These are phyloP conservation scores for Bruguiera gymnorhiza DNA, from an alignment of 345 rosid species.

Conservation along the genomic window DNA sequence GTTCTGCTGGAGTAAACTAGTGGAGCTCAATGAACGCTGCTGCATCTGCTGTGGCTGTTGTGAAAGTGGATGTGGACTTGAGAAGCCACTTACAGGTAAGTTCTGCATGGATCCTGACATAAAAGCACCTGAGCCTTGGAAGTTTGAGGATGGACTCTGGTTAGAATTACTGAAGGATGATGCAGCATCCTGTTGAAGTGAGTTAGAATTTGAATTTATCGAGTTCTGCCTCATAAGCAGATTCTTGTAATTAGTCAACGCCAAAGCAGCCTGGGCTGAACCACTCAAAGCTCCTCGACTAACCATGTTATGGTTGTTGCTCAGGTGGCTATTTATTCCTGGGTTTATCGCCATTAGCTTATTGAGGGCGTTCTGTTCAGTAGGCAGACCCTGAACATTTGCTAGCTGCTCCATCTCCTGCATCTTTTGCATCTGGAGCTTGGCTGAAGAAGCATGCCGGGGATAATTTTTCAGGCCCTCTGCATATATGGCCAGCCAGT, in stretches of 20 bases:
- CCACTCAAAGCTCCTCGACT: conserved; percentile 62
- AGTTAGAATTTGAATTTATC: conserved; percentile 56
- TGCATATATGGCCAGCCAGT: conserved; percentile 29
- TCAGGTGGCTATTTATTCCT: conserved; percentile 49
- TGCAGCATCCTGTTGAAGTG: conserved; percentile 61
- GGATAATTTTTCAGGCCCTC: conserved; percentile 90
- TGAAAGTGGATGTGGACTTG: conserved; percentile 43
- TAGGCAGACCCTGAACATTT: conserved; percentile 67
- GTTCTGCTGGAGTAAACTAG: conserved; percentile 50
- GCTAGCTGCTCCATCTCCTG: conserved; percentile 87
- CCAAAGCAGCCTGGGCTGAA: conserved; percentile 80
- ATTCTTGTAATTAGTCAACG: conserved; percentile 71
- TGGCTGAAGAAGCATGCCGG: conserved; percentile 47
- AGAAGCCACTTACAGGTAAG: conserved; percentile 42
- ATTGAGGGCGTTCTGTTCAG: conserved; percentile 76
- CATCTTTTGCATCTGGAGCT: conserved; percentile 73
- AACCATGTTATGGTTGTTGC: conserved; percentile 45
- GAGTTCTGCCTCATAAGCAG: conserved; percentile 75
- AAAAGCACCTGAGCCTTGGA: conserved; percentile 53
- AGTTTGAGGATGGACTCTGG: conserved; percentile 62
- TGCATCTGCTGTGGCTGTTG: conserved; percentile 55
- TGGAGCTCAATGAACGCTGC: conserved; percentile 43
- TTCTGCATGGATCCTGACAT: conserved; percentile 61
- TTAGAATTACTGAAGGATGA: conserved; percentile 50
- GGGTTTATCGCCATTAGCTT: conserved; percentile 74